A percentile compares a stretch with the other conserved stretches of the same genome.
Evolutionary conservation across 495 filamentous ascomycete species (phyloP).

Genomic region (Penicillium maclennaniae): DNA sequence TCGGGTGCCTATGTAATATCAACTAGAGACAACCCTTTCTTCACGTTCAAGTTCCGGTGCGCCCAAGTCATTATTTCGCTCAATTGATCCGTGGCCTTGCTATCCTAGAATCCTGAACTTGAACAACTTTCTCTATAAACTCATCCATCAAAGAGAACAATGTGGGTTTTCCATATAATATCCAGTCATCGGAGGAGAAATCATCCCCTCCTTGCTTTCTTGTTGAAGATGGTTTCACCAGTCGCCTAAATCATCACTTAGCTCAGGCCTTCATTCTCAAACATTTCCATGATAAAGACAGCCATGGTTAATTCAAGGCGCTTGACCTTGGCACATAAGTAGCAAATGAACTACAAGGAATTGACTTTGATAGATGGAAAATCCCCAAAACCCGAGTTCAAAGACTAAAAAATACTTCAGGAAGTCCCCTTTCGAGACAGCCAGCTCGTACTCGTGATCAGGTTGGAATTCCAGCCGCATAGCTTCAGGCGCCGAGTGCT

Average conservation of each 20-base stretch:
- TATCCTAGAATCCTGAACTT: conserved; percentile 37
- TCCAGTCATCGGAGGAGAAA: conserved; percentile 18
- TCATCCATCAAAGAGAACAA: conserved; percentile 43
- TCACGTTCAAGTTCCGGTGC: conserved; percentile 2
- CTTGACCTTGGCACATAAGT: not conserved
- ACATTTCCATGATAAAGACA: conserved; percentile 22
- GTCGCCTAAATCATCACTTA: conserved; percentile 29
- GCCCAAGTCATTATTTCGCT: conserved; percentile 4
- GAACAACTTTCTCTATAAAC: conserved; percentile 25
- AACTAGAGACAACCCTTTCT: not conserved
- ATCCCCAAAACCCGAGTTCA: not conserved
- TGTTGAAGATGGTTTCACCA: conserved; percentile 8
- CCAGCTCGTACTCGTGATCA: not conserved
- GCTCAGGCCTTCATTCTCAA: conserved; percentile 16
- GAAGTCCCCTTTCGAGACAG: not conserved
- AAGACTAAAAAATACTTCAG: not conserved
- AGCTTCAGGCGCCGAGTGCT: not conserved
- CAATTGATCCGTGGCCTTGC: conserved; percentile 6
- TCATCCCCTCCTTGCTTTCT: conserved; percentile 18
- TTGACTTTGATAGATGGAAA: not conserved
- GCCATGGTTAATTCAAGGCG: not conserved
- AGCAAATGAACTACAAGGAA: not conserved
- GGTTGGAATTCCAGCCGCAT: not conserved
- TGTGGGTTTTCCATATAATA: conserved; percentile 30
- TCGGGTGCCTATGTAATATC: too few species aligned